Percentiles rank a stretch among this genome's conserved stretches.
Conservation (phyloP, 805 yeast species). For the Wickerhamomyces silvicola region DNA sequence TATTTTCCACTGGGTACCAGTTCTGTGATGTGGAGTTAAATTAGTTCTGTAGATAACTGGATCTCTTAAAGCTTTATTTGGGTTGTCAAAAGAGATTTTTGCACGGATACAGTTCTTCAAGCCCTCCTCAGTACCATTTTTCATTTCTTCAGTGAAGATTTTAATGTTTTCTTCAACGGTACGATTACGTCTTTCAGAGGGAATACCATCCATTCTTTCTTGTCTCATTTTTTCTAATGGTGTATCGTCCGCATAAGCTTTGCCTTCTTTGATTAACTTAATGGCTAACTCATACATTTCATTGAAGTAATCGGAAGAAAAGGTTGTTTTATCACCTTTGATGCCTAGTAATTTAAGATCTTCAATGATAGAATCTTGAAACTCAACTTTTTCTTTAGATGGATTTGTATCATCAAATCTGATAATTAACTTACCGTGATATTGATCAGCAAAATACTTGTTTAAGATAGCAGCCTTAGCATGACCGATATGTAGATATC, state of each 20-base stretch:
- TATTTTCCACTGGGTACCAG: conserved; percentile 88
- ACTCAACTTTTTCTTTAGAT: conserved; percentile 90
- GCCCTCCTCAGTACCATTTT: conserved; percentile 89
- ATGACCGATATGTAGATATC: conserved; percentile 98
- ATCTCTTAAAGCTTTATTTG: conserved; percentile 93
- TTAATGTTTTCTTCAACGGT: conserved; percentile 85
- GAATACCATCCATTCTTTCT: conserved; percentile 96
- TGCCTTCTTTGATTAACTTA: conserved; percentile 86
- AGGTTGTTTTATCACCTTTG: conserved; percentile 83
- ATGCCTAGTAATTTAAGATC: conserved; percentile 88
- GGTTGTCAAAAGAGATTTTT: conserved; percentile 85
- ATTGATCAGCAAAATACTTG: conserved; percentile 92
- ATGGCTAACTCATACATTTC: conserved; percentile 84
- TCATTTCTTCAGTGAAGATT: conserved; percentile 88
- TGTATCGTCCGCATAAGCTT: conserved; percentile 97
- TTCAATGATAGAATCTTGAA: conserved; percentile 88
- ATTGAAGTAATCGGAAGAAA: conserved; percentile 91
- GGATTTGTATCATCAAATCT: conserved; percentile 99
- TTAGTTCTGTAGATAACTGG: conserved; percentile 98
- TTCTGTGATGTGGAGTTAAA: conserved; percentile 96
- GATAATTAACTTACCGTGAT: conserved; percentile 93
- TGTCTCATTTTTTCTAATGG: conserved; percentile 94
- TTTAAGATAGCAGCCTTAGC: conserved; percentile 97
- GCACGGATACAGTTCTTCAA: conserved; percentile 92
- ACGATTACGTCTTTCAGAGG: conserved; percentile 88